Percentiles rank a stretch among this genome's conserved stretches.
Evolutionary conservation across 2,329 filamentous ascomycete species (phyloP).

Genomic region (Alternaria longipes): DNA sequence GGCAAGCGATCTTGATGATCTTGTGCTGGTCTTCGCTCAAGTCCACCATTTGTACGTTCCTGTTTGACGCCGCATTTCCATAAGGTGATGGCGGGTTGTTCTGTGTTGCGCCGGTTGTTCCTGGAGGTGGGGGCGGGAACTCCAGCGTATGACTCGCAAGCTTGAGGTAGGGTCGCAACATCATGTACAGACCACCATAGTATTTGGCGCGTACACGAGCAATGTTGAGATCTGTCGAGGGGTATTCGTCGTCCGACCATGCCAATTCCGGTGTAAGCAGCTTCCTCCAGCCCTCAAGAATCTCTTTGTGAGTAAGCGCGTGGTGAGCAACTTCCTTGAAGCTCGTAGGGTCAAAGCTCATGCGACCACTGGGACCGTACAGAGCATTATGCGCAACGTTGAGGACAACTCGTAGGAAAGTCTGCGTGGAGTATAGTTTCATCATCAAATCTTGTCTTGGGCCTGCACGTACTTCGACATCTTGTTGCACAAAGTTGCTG

Average conservation of each 20-base stretch:
- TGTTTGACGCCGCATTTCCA: slow-evolving; percentile 33
- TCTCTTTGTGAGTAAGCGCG: slow-evolving; percentile 49
- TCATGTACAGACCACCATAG: slow-evolving; percentile 90
- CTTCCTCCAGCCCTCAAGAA: slow-evolving; percentile 63
- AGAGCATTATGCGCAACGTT: slow-evolving; percentile 65
- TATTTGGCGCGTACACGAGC: slow-evolving; percentile 92
- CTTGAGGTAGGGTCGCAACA: slow-evolving; percentile 79
- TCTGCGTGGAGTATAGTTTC: slow-evolving; percentile 69
- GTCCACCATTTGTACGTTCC: slow-evolving; percentile 41
- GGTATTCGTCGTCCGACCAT: slow-evolving; percentile 74
- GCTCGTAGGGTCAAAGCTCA: slow-evolving; percentile 46
- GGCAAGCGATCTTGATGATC: slow-evolving; percentile 39
- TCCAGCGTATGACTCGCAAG: slow-evolving; percentile 64
- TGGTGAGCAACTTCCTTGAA: slow-evolving; percentile 41
- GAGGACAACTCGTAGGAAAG: slow-evolving; percentile 66
- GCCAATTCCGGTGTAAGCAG: slow-evolving; percentile 62
- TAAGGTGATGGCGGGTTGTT: slow-evolving; percentile 63
- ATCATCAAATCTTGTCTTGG: slow-evolving; percentile 56
- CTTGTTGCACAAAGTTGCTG: slow-evolving; percentile 12
- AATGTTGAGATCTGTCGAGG: slow-evolving; percentile 77
- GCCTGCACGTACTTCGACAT: slow-evolving; percentile 19
- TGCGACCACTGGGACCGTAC: slow-evolving; percentile 55
- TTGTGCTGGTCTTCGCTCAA: slow-evolving; percentile 36
- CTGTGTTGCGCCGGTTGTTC: slow-evolving; percentile 17
- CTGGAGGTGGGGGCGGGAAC: slow-evolving; percentile 42